phyloP scores from a whole-genome alignment of 306 rosid genomes.

The Prosopis cineraria region DNA sequence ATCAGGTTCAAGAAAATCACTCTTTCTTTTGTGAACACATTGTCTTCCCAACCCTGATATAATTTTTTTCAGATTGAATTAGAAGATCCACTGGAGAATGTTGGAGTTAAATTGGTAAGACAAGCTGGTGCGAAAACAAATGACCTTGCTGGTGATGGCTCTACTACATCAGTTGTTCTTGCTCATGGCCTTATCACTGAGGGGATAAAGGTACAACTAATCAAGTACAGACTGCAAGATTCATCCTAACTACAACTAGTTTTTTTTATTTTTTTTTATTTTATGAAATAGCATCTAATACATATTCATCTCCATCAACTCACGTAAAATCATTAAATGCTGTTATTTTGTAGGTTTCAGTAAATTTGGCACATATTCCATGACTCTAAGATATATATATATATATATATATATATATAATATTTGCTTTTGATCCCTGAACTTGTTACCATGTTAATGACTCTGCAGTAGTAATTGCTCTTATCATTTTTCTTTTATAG shows the following conservation, averaged over 20 bases:
- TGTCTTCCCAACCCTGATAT: too few species aligned
- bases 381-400: too few species aligned
- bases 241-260: too few species aligned
- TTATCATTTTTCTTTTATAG: slow-evolving; percentile 42
- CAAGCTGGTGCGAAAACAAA: slow-evolving; percentile 97
- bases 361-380: neutral
- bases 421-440: slow-evolving; percentile 8
- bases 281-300: too few species aligned
- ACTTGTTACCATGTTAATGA: neutral
- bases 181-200: slow-evolving; percentile 92
- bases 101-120: slow-evolving; percentile 91
- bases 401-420: neutral
- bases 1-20: slow-evolving; percentile 1
- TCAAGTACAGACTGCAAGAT: neutral
- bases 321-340: neutral
- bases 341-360: slow-evolving; percentile 16
- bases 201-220: slow-evolving; percentile 70
- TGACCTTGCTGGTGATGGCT: slow-evolving; percentile 91
- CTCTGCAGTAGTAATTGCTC: neutral
- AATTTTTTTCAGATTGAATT: slow-evolving; percentile 63
- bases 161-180: slow-evolving; percentile 84
- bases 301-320: neutral
- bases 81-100: slow-evolving; percentile 91
- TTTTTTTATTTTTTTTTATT: too few species aligned
- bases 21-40: neutral